phyloP scores from a whole-genome alignment of 805 yeast genomes.

The Ogataea minuta region DNA sequence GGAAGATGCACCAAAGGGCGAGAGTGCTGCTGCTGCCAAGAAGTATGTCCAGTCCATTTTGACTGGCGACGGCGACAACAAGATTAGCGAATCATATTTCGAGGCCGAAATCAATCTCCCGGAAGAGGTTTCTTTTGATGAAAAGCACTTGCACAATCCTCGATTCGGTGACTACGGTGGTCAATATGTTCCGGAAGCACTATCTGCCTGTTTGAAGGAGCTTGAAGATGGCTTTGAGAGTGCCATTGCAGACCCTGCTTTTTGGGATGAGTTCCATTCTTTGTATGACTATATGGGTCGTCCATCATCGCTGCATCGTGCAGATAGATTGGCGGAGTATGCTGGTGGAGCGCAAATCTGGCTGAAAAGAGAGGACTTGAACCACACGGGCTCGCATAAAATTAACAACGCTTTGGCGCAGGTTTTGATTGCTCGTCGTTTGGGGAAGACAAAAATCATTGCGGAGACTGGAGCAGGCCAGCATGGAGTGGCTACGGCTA shows the following conservation, averaged over 20 bases:
- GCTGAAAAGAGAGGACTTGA: conserved; percentile 96
- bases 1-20: conserved; percentile 59
- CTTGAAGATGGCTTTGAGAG: conserved; percentile 83
- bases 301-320: conserved; percentile 89
- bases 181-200: conserved; percentile 96
- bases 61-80: conserved; percentile 47
- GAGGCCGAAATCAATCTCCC: conserved; percentile 18
- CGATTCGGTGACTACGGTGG: conserved; percentile 97
- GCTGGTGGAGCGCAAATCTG: conserved; percentile 97
- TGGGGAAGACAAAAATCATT: conserved; percentile 73
- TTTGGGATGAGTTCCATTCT: conserved; percentile 89
- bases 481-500: conserved; percentile 91
- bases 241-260: conserved; percentile 83
- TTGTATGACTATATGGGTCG: conserved; percentile 93
- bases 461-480: conserved; percentile 95
- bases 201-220: conserved; percentile 87
- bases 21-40: conserved; percentile 61
- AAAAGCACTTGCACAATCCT: conserved; percentile 65
- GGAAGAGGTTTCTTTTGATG: conserved; percentile 42
- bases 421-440: conserved; percentile 72
- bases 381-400: conserved; percentile 87
- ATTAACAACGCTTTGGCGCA: conserved; percentile 84
- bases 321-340: conserved; percentile 82
- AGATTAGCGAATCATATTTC: conserved; percentile 25
- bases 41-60: conserved; percentile 68